Base-by-base conservation (phyloP, 2,329 filamentous ascomycete genomes). In the Colletotrichum sp. region DNA sequence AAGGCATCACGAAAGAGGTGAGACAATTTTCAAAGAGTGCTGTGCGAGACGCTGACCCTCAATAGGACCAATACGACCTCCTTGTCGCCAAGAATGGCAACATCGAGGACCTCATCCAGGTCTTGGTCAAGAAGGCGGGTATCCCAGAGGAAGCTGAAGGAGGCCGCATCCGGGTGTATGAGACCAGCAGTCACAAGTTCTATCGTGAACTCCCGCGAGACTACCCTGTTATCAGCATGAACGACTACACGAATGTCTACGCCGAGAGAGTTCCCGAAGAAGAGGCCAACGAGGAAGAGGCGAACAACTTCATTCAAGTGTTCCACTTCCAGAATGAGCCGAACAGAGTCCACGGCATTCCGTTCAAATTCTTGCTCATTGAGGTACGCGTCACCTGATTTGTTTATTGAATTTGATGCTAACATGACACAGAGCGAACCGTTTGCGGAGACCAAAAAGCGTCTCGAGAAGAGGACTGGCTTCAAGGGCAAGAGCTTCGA, bases 401-500 rank as follows among this genome's bases (percentile, higher is more conserved):
- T 26, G 9, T 16, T 13, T 28, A 28, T 24, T 16, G 43, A 2
- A 18, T 18, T 7, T 3, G 28, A 60, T 8, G 57, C 79, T 78
- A 58, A 77, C 32, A 16, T 12, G 18, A 5, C 8, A 6, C 67
- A 96, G 92, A 94, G 93, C 70, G 97, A 99, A 84, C 89, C 90
- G 52, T 99, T 99, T 85, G 93, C 92, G 74, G 95, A 99, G 38
- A 98, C 96, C 58, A 98, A 96, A 87, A 95, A 98, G 86, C 93
- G 97, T n/a, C 88, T 99, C 6, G 96, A 97, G 80, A 96, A 96
- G 84, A 91, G 96, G 75, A 98, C 95, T 1, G 96, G 96, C 30
- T 93, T 99, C 86, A 98, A 98, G 86, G 98, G 97, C 84, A 99
- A 99, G 89, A 95, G 95, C 79, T 96, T 99, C 79, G 96, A 99